phyloP scores from a whole-genome alignment of 805 yeast species.

The Yamadazyma scolyti region DNA sequence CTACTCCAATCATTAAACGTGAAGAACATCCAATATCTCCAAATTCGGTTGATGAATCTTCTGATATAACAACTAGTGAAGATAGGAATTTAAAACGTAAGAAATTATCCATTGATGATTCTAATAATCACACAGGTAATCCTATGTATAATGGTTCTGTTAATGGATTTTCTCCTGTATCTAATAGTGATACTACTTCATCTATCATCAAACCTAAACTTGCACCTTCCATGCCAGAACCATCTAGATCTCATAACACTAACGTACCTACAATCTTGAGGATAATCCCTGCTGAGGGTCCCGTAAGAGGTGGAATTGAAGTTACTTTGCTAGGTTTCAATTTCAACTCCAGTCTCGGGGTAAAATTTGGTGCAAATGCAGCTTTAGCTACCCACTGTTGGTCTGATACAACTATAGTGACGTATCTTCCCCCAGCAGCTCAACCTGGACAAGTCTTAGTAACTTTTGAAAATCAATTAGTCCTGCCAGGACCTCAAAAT shows the following conservation, averaged over 20 bases:
- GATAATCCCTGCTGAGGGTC: slow-evolving; percentile 94
- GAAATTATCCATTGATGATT: slow-evolving; percentile 46
- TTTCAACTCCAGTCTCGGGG: slow-evolving; percentile 77
- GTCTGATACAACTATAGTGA: slow-evolving; percentile 91
- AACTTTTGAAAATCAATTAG: slow-evolving; percentile 59
- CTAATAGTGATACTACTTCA: slow-evolving; percentile 42
- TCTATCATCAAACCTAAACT: slow-evolving; percentile 7
- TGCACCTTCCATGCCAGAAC: slow-evolving; percentile 9
- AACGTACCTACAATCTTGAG: slow-evolving; percentile 65
- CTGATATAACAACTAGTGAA: slow-evolving; percentile 46
- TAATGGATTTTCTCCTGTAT: slow-evolving; percentile 43
- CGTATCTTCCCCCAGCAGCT: slow-evolving; percentile 88
- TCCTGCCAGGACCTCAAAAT: slow-evolving; percentile 25
- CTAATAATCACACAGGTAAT: slow-evolving; percentile 29
- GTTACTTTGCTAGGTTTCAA: slow-evolving; percentile 86
- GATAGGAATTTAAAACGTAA: slow-evolving; percentile 46
- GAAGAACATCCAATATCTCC: slow-evolving; percentile 49
- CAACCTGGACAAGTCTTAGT: slow-evolving; percentile 91
- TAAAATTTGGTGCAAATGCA: slow-evolving; percentile 79
- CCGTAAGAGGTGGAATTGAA: slow-evolving; percentile 94
- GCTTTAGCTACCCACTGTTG: slow-evolving; percentile 91
- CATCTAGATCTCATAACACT: slow-evolving; percentile 7
- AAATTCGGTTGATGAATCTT: slow-evolving; percentile 58
- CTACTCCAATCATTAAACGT: slow-evolving; percentile 6
- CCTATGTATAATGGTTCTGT: slow-evolving; percentile 38